Evolutionary conservation across 495 filamentous ascomycete species (phyloP), one percentile per base, ranked within the genome.

Genomic region (Trypethelium eluteriae): DNA sequence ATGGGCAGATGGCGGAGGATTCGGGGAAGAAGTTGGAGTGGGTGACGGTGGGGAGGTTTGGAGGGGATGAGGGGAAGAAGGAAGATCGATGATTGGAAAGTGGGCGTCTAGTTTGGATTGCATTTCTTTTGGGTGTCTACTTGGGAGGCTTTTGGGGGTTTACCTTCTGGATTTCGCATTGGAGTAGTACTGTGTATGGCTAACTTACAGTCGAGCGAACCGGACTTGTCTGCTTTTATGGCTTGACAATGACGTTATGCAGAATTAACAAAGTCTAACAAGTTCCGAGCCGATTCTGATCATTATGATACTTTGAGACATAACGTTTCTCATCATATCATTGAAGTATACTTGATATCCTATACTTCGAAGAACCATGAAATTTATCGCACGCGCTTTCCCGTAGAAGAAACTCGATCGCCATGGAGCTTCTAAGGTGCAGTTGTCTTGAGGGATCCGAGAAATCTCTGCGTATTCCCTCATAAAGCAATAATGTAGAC

Each of bases 41-140:
- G 91, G 89, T 90, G 3, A 91, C 86, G 0, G 89, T 94, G 46
- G 90, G 90, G 3, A 89, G 88, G 6, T 83, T 85, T 59, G 84
- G 84, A 69, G 89, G 89, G 2, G 90, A 95, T 76, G 81, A 50
- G 18, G 39, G 79, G 2, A 75, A 79, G 59, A 81, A 82, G 71
- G 77, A 77, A 34, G n/a, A 10, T 59, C 6, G 38, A 10, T 39
- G 62, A 63, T 36, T 7, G 32, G 34, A 35, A 32, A 18, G 53
- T 0, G 11, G n/a, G 0, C 3, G 14, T 35, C 53, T 14, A 59
- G 53, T 35, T 59, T 36, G 25, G 53, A 34, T 59, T 7, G 53
- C 53, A 59, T 36, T 59, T 7, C 7, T 36, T 34, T 59, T 0
- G 5, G 53, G 53, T 25, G 49, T 53, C 49, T 32, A 59, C 36